Conservation (phyloP, 2,329 filamentous ascomycete genomes). For the Sclerotinia spermophila region DNA sequence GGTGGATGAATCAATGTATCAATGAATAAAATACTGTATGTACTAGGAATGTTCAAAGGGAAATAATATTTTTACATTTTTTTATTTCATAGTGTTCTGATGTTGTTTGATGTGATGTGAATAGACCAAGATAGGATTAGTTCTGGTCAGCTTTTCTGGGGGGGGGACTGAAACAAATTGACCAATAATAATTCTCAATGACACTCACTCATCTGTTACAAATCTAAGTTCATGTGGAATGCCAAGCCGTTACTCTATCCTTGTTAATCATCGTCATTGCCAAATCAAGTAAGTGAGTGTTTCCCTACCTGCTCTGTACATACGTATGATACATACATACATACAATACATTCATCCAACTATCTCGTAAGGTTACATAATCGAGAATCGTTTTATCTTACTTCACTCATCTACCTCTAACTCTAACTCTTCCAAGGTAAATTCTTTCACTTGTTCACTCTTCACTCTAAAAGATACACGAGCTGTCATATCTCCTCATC, state of each 20-base stretch:
- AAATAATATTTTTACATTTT: no score
- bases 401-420: not conserved
- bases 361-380: not conserved
- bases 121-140: not conserved
- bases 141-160: not conserved
- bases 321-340: no score
- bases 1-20: not conserved
- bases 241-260: not conserved
- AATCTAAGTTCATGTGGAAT: not conserved
- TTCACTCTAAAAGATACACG: not conserved
- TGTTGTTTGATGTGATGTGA: conserved; percentile 3
- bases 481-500: not conserved
- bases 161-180: conserved; percentile 10
- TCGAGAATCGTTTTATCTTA: not conserved
- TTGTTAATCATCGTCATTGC: conserved; percentile 8
- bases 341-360: not conserved
- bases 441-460: no score
- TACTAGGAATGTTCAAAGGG: not conserved
- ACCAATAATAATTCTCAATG: not conserved
- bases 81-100: conserved; percentile 4
- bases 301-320: not conserved
- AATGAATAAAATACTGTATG: not conserved
- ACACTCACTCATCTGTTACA: not conserved
- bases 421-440: not conserved
- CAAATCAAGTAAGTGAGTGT: conserved; percentile 6